Evolutionary conservation across 192 early-diverging fungal species (phyloP).

Genomic region (Entomortierella chlamydospora): DNA sequence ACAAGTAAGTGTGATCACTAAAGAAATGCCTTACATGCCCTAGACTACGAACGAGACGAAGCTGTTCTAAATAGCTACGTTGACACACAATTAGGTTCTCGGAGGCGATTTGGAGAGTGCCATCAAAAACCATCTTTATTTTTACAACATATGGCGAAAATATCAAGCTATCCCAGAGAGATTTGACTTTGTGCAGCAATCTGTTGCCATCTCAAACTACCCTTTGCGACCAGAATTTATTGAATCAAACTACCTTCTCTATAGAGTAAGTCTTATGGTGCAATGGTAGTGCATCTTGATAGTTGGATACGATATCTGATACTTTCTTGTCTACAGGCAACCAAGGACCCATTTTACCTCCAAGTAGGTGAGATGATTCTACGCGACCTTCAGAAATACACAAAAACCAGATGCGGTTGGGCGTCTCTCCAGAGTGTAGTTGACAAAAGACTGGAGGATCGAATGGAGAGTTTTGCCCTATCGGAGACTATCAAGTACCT

Average conservation of each 20-base stretch:
- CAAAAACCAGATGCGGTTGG: constrained; percentile 86
- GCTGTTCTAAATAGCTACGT: background rate
- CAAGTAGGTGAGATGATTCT: constrained; percentile 90
- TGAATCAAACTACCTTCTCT: constrained; percentile 94
- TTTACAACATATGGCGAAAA: constrained; percentile 88
- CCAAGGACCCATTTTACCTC: constrained; percentile 90
- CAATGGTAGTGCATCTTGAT: too few relatives aligned
- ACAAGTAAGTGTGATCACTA: constrained; percentile 66
- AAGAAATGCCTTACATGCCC: background rate
- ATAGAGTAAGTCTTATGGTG: constrained; percentile 57
- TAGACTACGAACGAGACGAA: background rate
- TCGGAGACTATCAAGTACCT: constrained; percentile 97
- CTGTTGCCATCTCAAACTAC: constrained; percentile 77
- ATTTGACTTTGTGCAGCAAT: constrained; percentile 79
- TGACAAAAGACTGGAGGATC: constrained; percentile 73
- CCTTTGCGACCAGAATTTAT: constrained; percentile 94
- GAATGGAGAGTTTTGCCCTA: constrained; percentile 96
- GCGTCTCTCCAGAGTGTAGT: constrained; percentile 74
- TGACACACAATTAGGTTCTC: constrained; percentile 63
- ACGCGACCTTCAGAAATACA: constrained; percentile 77
- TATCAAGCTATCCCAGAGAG: constrained; percentile 90
- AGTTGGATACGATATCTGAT: background rate
- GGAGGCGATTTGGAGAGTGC: constrained; percentile 90
- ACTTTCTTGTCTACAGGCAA: constrained; percentile 67
- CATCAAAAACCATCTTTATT: constrained; percentile 83